These are phyloP conservation scores for Saccharomyces kudriavzevii DNA, from an alignment of 805 yeast genomes.

Conservation along the genomic window DNA sequence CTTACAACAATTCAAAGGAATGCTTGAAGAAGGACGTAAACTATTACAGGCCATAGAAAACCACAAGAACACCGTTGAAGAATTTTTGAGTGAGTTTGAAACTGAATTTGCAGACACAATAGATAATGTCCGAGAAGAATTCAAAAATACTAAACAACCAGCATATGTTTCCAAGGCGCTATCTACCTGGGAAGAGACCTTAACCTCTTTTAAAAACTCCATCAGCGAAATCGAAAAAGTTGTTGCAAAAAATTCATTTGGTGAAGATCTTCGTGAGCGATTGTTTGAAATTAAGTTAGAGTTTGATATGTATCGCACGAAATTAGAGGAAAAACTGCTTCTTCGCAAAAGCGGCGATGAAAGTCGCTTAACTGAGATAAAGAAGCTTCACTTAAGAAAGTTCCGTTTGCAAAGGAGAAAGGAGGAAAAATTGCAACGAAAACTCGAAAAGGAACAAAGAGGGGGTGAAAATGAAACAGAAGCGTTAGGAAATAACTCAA, in stretches of 20 bases:
- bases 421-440: conserved; percentile 15
- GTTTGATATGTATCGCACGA: conserved; percentile 17
- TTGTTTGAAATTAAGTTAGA: conserved; percentile 26
- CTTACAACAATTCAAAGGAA: conserved; percentile 34
- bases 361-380: conserved; percentile 29
- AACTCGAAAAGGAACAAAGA: conserved; percentile 6
- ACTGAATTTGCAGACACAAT: conserved; percentile 36
- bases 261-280: conserved; percentile 22
- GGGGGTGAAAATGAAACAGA: neutral
- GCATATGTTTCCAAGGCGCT: conserved; percentile 10
- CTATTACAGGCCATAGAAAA: conserved; percentile 38
- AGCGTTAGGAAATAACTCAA: neutral
- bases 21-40: conserved; percentile 37
- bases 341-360: conserved; percentile 17
- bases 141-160: conserved; percentile 35
- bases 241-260: conserved; percentile 19
- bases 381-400: conserved; percentile 17
- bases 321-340: conserved; percentile 11
- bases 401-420: conserved; percentile 23
- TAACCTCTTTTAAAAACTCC: conserved; percentile 10
- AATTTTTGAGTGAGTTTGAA: conserved; percentile 37
- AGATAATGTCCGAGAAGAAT: conserved; percentile 47
- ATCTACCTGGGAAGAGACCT: conserved; percentile 7
- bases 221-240: conserved; percentile 15
- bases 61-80: conserved; percentile 37